Evolutionary conservation across 805 yeast genomes (phyloP).

Genomic region (Saccharomycopsis microspora): DNA sequence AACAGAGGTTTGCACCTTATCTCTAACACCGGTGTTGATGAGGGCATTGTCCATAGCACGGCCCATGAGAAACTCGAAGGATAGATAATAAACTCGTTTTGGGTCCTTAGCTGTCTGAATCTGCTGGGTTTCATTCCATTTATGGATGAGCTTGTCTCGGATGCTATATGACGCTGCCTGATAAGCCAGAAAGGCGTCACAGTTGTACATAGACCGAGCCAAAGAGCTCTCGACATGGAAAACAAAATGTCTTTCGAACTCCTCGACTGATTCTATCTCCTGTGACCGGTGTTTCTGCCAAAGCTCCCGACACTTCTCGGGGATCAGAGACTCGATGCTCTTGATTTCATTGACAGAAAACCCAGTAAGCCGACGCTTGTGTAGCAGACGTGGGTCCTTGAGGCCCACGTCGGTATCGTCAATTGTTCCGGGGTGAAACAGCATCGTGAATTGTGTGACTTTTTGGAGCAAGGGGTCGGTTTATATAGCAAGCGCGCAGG

Average conservation of each 20-base stretch:
- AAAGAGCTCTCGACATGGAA: slow-evolving; percentile 83
- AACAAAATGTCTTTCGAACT: slow-evolving; percentile 59
- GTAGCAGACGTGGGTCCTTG: slow-evolving; percentile 19
- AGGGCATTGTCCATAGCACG: slow-evolving; percentile 91
- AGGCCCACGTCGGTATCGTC: slow-evolving; percentile 1
- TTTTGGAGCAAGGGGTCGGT: too few relatives aligned
- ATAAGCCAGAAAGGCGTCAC: slow-evolving; percentile 87
- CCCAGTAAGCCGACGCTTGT: slow-evolving; percentile 76
- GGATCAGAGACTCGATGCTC: slow-evolving; percentile 72
- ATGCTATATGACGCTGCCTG: slow-evolving; percentile 76
- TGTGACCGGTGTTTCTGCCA: slow-evolving; percentile 65
- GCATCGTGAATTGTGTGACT: background rate
- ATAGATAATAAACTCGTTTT: slow-evolving; percentile 77
- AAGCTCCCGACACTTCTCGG: slow-evolving; percentile 59
- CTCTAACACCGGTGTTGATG: slow-evolving; percentile 66
- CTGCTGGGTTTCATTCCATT: slow-evolving; percentile 93
- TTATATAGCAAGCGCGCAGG: too few relatives aligned
- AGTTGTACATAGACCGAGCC: slow-evolving; percentile 86
- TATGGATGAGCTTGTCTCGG: slow-evolving; percentile 68
- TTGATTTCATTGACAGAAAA: slow-evolving; percentile 84
- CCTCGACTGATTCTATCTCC: slow-evolving; percentile 30
- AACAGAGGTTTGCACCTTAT: slow-evolving; percentile 41
- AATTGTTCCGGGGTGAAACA: background rate
- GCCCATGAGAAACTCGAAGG: slow-evolving; percentile 88
- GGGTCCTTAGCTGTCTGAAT: slow-evolving; percentile 73